A percentile compares a stretch with the other conserved stretches of the same genome.
Evolutionary conservation across 2,329 filamentous ascomycete species (phyloP).

Genomic region (Talaromyces sp.): DNA sequence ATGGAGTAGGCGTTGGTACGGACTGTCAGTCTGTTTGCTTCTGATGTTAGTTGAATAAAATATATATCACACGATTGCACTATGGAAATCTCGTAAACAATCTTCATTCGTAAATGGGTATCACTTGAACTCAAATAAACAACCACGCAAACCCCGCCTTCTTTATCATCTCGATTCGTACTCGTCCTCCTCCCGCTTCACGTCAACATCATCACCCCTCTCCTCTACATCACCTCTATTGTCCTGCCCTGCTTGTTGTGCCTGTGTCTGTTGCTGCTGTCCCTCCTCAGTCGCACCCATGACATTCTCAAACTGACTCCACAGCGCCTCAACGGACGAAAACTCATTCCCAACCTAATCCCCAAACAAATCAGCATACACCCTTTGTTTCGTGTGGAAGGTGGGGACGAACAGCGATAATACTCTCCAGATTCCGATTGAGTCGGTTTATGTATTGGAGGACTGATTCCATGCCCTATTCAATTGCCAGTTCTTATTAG

Average conservation of each 20-base stretch:
- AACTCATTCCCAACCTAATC: slow-evolving; percentile 87
- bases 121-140: background rate
- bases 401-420: slow-evolving; percentile 66
- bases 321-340: slow-evolving; percentile 91
- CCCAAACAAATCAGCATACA: background rate
- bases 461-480: slow-evolving; percentile 73
- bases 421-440: slow-evolving; percentile 85
- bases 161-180: background rate
- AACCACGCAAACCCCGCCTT: background rate
- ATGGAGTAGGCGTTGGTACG: slow-evolving; percentile 8
- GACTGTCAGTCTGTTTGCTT: slow-evolving; percentile 19
- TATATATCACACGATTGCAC: background rate
- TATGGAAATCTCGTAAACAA: background rate
- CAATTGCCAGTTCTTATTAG: background rate
- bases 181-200: slow-evolving; percentile 18
- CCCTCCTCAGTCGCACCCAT: slow-evolving; percentile 64
- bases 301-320: slow-evolving; percentile 95
- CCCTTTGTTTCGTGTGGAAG: background rate
- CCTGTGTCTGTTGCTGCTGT: slow-evolving; percentile 25
- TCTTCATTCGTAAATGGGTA: slow-evolving; percentile 7
- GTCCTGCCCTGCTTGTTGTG: slow-evolving; percentile 21
- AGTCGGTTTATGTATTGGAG: slow-evolving; percentile 94
- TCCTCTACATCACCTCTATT: slow-evolving; percentile 15
- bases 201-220: background rate
- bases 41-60: slow-evolving; percentile 13